Percentiles rank a stretch among this genome's conserved stretches.
phyloP scores from a whole-genome alignment of 1,284 basidiomycete genomes.

The Schizophyllum commune region DNA sequence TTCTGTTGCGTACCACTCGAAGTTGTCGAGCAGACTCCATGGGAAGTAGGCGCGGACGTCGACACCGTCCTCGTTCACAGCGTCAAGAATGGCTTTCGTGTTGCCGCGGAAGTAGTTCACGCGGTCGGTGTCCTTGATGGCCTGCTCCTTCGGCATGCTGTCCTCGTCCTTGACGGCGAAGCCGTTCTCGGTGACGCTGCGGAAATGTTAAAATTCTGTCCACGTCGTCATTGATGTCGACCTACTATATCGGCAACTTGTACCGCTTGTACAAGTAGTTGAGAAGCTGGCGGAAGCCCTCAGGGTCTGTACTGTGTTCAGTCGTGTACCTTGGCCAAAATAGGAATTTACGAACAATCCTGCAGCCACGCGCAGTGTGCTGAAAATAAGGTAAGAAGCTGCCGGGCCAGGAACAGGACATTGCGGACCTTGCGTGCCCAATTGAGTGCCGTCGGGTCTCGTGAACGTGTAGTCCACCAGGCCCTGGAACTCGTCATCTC shows the following conservation, averaged over 20 bases:
- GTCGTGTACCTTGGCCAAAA: constrained; percentile 1
- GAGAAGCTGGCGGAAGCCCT: constrained; percentile 57
- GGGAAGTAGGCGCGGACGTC: constrained; percentile 65
- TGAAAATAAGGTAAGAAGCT: constrained; percentile 15
- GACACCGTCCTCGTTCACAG: constrained; percentile 59
- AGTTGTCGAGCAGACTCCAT: constrained; percentile 70
- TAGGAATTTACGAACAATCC: constrained; percentile 35
- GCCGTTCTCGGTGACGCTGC: constrained; percentile 64
- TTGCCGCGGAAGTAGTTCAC: constrained; percentile 65
- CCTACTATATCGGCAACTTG: constrained; percentile 57
- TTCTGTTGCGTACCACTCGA: constrained; percentile 69
- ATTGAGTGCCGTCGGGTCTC: constrained; percentile 54
- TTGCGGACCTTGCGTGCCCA: constrained; percentile 56
- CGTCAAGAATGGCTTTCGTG: constrained; percentile 48
- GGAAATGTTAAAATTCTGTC: background rate
- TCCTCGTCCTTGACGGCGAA: constrained; percentile 67
- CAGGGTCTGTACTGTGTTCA: constrained; percentile 33
- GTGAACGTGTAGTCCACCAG: constrained; percentile 54
- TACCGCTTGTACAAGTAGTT: constrained; percentile 71
- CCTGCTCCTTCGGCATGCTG: constrained; percentile 42
- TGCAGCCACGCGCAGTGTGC: constrained; percentile 60
- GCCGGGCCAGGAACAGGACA: constrained; percentile 1
- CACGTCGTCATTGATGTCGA: background rate
- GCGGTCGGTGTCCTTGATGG: constrained; percentile 56
- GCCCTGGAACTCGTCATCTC: constrained; percentile 60